Evolutionary conservation across 495 filamentous ascomycete genomes (phyloP).

Genomic region (Penicillium canescens): DNA sequence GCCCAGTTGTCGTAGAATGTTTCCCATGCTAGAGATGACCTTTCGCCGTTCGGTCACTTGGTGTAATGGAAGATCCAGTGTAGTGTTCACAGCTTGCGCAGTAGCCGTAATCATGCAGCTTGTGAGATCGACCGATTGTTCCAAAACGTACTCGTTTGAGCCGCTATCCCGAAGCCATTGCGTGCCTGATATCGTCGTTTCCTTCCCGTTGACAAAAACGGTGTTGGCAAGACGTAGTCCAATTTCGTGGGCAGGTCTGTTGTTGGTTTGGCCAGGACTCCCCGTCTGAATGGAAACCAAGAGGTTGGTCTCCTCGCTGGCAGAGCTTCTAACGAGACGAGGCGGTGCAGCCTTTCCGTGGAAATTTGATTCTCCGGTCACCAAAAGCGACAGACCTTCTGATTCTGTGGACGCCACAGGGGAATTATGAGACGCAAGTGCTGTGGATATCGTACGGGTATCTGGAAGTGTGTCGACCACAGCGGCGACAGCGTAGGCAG

Average conservation of each 20-base stretch:
- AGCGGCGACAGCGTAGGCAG: slow-evolving; percentile 33
- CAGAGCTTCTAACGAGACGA: slow-evolving; percentile 33
- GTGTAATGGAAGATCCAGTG: slow-evolving; percentile 52
- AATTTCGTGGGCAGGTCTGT: slow-evolving; percentile 26
- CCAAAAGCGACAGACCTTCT: slow-evolving; percentile 39
- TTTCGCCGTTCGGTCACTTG: slow-evolving; percentile 64
- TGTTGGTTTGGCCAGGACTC: background rate
- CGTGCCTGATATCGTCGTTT: slow-evolving; percentile 59
- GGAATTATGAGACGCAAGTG: background rate
- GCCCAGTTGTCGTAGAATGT: slow-evolving; percentile 70
- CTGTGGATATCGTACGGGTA: slow-evolving; percentile 1
- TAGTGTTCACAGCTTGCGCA: slow-evolving; percentile 17
- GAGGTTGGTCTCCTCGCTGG: slow-evolving; percentile 35
- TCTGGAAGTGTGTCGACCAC: slow-evolving; percentile 40
- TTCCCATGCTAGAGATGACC: slow-evolving; percentile 72
- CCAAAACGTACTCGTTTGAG: slow-evolving; percentile 21
- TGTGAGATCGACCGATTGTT: slow-evolving; percentile 31
- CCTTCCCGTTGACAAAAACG: slow-evolving; percentile 68
- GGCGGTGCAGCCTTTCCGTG: slow-evolving; percentile 32
- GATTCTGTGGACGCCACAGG: slow-evolving; percentile 11
- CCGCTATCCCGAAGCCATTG: slow-evolving; percentile 47
- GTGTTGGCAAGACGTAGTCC: slow-evolving; percentile 74
- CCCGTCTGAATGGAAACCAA: slow-evolving; percentile 25
- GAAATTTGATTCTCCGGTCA: slow-evolving; percentile 23
- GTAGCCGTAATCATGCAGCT: slow-evolving; percentile 28